phyloP scores from a whole-genome alignment of 768 basidiomycete genomes.

The Agaricus bisporus region DNA sequence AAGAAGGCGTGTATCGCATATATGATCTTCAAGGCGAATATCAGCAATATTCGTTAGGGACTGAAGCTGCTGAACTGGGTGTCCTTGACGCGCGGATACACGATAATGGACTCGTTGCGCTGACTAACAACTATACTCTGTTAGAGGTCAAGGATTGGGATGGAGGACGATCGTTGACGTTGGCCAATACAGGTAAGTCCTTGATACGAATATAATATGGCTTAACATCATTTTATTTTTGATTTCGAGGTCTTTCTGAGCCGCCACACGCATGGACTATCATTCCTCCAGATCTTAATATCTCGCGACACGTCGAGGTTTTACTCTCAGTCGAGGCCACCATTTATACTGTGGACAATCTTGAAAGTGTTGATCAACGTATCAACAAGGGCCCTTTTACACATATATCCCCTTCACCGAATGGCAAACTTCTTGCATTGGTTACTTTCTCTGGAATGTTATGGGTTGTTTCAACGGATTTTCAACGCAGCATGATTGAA shows the following conservation, averaged over 20 bases:
- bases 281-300: conserved; percentile 84
- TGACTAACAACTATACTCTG: conserved; percentile 69
- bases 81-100: conserved; percentile 83
- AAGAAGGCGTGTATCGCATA: conserved; percentile 87
- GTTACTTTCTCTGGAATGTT: conserved; percentile 67
- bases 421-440: conserved; percentile 87
- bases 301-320: conserved; percentile 87
- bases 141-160: conserved; percentile 90
- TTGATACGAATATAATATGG: conserved; percentile 4
- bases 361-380: conserved; percentile 85
- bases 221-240: not conserved
- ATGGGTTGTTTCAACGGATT: conserved; percentile 95
- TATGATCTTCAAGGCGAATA: conserved; percentile 88
- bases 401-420: conserved; percentile 85
- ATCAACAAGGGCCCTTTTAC: conserved; percentile 85
- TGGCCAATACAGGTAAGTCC: conserved; percentile 69
- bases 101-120: conserved; percentile 80
- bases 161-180: conserved; percentile 62
- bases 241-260: conserved; percentile 54
- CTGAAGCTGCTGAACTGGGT: conserved; percentile 76
- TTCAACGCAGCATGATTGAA: conserved; percentile 83
- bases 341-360: conserved; percentile 80
- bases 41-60: conserved; percentile 76
- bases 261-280: conserved; percentile 83
- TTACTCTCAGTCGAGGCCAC: conserved; percentile 77